Evolutionary conservation across 495 filamentous ascomycete species (phyloP).

Genomic region (Daldinia concentrica): DNA sequence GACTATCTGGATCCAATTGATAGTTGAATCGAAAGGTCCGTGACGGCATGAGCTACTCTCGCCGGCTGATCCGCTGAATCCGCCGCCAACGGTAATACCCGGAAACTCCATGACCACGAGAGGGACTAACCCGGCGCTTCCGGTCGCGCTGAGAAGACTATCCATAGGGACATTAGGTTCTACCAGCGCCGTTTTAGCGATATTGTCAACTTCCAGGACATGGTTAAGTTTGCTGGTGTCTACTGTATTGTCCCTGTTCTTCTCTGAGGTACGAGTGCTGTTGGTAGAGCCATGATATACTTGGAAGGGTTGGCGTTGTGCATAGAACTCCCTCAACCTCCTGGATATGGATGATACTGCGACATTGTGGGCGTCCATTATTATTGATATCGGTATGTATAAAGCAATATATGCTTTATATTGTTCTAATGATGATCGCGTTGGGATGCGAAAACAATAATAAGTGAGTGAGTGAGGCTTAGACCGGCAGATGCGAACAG

Average conservation of each 20-base stretch:
- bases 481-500: background rate
- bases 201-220: conserved; percentile 62
- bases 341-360: conserved; percentile 56
- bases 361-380: conserved; percentile 55
- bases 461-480: background rate
- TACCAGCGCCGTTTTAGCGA: conserved; percentile 58
- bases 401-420: background rate
- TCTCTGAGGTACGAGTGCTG: conserved; percentile 65
- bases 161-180: conserved; percentile 76
- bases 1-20: conserved; percentile 68
- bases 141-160: conserved; percentile 61
- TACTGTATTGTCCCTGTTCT: conserved; percentile 57
- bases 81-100: conserved; percentile 72
- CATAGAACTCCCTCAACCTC: conserved; percentile 61
- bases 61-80: conserved; percentile 67
- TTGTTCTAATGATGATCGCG: background rate
- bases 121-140: conserved; percentile 62
- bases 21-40: conserved; percentile 66
- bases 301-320: conserved; percentile 66
- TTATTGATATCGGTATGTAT: background rate
- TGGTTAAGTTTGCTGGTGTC: conserved; percentile 63
- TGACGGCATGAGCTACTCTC: conserved; percentile 69
- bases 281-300: conserved; percentile 81
- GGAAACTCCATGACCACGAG: conserved; percentile 72
- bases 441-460: background rate